Conservation (phyloP, 2,329 filamentous ascomycete genomes). For the Seiridium unicorne region DNA sequence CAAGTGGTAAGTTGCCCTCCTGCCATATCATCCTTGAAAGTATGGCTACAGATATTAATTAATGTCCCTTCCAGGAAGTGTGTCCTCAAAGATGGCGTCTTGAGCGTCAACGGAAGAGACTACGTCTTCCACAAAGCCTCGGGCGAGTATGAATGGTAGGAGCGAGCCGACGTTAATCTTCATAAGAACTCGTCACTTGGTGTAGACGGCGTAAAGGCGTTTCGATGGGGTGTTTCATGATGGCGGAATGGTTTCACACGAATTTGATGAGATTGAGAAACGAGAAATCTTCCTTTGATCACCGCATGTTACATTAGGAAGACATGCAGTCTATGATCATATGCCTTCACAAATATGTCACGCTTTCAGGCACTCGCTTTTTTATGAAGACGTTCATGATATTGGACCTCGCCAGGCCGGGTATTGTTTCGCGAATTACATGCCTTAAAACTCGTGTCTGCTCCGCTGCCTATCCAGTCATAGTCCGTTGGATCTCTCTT, state of each 20-base stretch:
- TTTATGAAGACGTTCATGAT: no score
- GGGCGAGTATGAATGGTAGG: slow-evolving; percentile 96
- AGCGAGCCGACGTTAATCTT: no score
- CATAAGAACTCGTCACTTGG: no score
- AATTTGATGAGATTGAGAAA: not conserved
- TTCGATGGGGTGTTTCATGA: not conserved
- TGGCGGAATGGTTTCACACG: not conserved
- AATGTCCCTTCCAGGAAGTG: slow-evolving; percentile 71
- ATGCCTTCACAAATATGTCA: no score
- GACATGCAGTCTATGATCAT: no score
- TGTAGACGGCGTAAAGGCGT: not conserved
- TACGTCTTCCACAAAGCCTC: slow-evolving; percentile 98
- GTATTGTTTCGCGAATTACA: no score
- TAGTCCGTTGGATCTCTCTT: no score
- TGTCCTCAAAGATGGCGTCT: slow-evolving; percentile 91
- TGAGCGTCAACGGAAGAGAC: slow-evolving; percentile 91
- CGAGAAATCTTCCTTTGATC: not conserved
- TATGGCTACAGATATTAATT: slow-evolving; percentile 9
- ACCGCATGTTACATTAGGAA: not conserved
- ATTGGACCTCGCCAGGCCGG: no score
- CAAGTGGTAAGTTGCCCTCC: slow-evolving; percentile 65
- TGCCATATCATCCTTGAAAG: not conserved
- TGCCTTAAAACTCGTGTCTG: no score
- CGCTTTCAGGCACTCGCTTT: no score
- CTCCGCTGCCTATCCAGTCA: no score